phyloP scores from a whole-genome alignment of 2,329 filamentous ascomycete species.

The Aciculosporium take region DNA sequence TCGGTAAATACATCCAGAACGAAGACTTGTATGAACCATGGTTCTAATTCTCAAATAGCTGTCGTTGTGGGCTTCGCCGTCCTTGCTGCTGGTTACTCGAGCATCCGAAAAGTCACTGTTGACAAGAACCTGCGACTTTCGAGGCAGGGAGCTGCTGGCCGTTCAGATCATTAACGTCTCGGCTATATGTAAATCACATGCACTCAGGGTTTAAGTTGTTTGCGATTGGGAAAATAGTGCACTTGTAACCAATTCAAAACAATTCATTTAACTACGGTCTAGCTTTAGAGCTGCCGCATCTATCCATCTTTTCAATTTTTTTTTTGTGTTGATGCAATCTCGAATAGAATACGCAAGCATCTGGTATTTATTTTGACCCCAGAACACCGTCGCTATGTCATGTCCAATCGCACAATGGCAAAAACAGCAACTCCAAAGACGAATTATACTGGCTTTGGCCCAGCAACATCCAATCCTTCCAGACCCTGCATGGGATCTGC shows the following conservation, averaged over 20 bases:
- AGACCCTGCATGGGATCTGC: conserved; percentile 92
- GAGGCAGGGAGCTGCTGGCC: conserved; percentile 44
- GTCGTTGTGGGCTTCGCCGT: conserved; percentile 79
- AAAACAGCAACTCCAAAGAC: conserved; percentile 1
- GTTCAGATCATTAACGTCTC: conserved; percentile 18
- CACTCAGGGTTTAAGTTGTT: conserved; percentile 4
- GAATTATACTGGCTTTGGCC: conserved; percentile 60
- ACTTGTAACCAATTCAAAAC: conserved; percentile 7
- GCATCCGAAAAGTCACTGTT: conserved; percentile 64
- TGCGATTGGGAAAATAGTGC: conserved; percentile 7
- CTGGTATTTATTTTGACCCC: conserved; percentile 12
- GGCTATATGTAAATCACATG: conserved; percentile 1
- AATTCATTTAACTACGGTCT: conserved; percentile 8
- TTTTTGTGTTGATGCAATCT: conserved; percentile 13
- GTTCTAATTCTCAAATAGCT: conserved; percentile 32
- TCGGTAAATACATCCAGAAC: conserved; percentile 45
- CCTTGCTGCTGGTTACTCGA: conserved; percentile 67
- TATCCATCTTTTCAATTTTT: conserved; percentile 10
- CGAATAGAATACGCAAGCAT: conserved; percentile 3
- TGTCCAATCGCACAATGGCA: conserved; percentile 10
- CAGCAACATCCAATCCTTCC: conserved; percentile 85
- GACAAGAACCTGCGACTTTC: conserved; percentile 87
- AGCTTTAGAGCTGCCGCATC: not conserved
- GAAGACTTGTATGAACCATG: not conserved
- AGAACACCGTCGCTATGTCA: conserved; percentile 34